phyloP scores from a whole-genome alignment of 202 grass and related monocot genomes.

The Digitaria exilis region DNA sequence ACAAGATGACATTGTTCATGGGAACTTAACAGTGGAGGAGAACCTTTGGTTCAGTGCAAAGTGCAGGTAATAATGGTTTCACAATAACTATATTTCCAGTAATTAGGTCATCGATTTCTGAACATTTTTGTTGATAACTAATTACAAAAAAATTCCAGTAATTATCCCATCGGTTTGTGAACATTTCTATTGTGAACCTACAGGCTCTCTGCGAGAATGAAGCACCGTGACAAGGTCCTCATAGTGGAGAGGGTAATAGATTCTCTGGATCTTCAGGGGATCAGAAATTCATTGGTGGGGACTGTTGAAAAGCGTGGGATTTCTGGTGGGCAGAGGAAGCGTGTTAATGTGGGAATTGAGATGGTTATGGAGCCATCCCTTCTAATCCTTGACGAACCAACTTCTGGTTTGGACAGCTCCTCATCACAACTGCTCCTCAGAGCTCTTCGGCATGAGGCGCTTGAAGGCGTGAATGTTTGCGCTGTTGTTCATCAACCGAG shows the following conservation, averaged over 20 bases:
- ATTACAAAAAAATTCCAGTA: too few relatives aligned
- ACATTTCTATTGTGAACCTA: too few relatives aligned
- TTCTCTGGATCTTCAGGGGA: slow-evolving; percentile 69
- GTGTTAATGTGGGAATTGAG: slow-evolving; percentile 35
- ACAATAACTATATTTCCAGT: too few relatives aligned
- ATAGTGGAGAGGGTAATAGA: slow-evolving; percentile 92
- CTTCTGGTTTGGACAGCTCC: slow-evolving; percentile 87
- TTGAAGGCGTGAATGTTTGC: slow-evolving; percentile 79
- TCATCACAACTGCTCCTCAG: slow-evolving; percentile 77
- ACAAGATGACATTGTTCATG: too few relatives aligned
- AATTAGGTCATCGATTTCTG: too few relatives aligned
- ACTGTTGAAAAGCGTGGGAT: slow-evolving; percentile 93
- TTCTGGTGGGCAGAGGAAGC: slow-evolving; percentile 87
- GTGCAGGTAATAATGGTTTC: too few relatives aligned
- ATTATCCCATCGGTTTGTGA: too few relatives aligned
- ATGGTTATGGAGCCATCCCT: slow-evolving; percentile 96
- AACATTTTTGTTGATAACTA: too few relatives aligned
- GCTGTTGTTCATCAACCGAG: slow-evolving; percentile 88
- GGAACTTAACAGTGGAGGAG: too few relatives aligned
- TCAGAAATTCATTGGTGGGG: slow-evolving; percentile 77
- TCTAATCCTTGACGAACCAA: slow-evolving; percentile 90
- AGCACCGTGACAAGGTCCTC: slow-evolving; percentile 52
- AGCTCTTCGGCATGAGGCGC: slow-evolving; percentile 77
- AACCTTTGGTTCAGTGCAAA: too few relatives aligned
- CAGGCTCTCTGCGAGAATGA: too few relatives aligned